Conservation (phyloP, 345 rosid species). For the Eucalyptus lansdowneana region DNA sequence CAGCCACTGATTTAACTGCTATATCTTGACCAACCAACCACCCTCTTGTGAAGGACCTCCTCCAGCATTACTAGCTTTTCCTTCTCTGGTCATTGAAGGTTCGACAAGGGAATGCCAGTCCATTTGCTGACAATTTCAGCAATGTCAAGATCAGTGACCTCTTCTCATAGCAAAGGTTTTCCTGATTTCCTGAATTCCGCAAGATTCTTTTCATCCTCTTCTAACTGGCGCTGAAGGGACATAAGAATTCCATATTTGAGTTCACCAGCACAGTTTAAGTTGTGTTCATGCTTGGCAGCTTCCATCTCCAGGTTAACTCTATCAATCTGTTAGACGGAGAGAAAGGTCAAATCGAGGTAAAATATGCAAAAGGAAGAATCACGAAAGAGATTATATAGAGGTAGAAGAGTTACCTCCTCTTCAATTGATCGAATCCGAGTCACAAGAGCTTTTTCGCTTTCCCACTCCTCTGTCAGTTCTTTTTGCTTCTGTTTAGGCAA, state of each 20-base stretch:
- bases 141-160: constrained; percentile 78
- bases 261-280: constrained; percentile 75
- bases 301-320: constrained; percentile 85
- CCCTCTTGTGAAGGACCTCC: constrained; percentile 83
- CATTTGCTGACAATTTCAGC: constrained; percentile 94
- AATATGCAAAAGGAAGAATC: background rate
- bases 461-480: constrained; percentile 65
- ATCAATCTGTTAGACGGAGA: constrained; percentile 40
- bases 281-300: constrained; percentile 84
- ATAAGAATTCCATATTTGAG: constrained; percentile 81
- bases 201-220: constrained; percentile 78
- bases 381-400: background rate
- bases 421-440: constrained; percentile 59
- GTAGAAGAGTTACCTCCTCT: constrained; percentile 56
- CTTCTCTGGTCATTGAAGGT: constrained; percentile 82
- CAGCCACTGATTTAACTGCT: constrained; percentile 92
- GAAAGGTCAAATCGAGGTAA: background rate
- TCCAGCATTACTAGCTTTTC: constrained; percentile 67
- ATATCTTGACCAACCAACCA: constrained; percentile 94
- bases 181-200: constrained; percentile 55
- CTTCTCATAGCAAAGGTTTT: constrained; percentile 71
- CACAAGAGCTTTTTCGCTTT: constrained; percentile 62
- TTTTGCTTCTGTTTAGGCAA: constrained; percentile 60
- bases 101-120: constrained; percentile 92
- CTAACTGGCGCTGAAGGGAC: constrained; percentile 78